Percentiles rank a stretch among this genome's conserved stretches.
Conservation (phyloP, 176 grass and related monocot species). For the Guadua angustifolia region DNA sequence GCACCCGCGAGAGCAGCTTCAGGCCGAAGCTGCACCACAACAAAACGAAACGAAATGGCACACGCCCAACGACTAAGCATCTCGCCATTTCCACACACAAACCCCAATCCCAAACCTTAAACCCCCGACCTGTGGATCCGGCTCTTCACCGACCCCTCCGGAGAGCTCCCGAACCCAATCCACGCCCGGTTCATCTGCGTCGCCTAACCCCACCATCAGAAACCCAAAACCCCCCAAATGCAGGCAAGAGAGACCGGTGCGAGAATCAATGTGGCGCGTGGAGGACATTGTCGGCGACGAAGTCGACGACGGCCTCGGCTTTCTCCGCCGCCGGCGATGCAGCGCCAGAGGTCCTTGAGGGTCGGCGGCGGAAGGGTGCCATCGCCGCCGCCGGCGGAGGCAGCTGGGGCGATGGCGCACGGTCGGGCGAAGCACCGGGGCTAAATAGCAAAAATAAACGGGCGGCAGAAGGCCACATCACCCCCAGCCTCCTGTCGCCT, state of each 20-base stretch:
- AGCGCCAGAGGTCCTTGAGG: slow-evolving; percentile 67
- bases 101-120: slow-evolving; percentile 18
- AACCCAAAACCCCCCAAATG: slow-evolving; percentile 11
- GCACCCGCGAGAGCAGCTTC: slow-evolving; percentile 77
- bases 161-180: slow-evolving; percentile 78
- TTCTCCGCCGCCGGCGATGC: slow-evolving; percentile 57
- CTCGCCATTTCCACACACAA: slow-evolving; percentile 9
- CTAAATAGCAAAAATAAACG: no score
- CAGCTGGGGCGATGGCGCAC: background rate
- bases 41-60: slow-evolving; percentile 7
- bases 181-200: slow-evolving; percentile 86
- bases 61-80: slow-evolving; percentile 2
- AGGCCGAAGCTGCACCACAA: slow-evolving; percentile 68
- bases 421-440: slow-evolving; percentile 75
- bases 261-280: background rate
- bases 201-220: background rate
- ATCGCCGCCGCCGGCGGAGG: background rate
- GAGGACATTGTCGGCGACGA: slow-evolving; percentile 73
- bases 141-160: slow-evolving; percentile 79
- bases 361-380: slow-evolving; percentile 40
- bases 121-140: slow-evolving; percentile 72
- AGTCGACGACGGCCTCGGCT: slow-evolving; percentile 69
- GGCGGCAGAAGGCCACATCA: no score
- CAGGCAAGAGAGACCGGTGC: background rate
- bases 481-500: no score